Conservation (phyloP, 2,329 filamentous ascomycete genomes). For the Lachnellula occidentalis region DNA sequence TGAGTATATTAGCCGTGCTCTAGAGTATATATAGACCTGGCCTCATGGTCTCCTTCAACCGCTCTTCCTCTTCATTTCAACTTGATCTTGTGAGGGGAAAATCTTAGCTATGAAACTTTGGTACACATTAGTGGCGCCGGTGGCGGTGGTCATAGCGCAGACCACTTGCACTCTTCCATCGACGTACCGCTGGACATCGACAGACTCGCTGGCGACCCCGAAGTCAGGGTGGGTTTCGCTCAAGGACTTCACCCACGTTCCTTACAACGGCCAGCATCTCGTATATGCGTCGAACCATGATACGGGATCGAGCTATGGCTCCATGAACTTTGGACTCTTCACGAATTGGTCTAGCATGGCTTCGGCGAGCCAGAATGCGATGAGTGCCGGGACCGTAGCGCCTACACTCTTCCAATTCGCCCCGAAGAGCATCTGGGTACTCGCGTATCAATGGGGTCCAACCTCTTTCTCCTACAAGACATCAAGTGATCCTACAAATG, state of each 20-base stretch:
- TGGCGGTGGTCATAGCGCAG: neutral
- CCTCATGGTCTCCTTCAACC: too few species aligned
- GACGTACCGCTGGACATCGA: conserved; percentile 50
- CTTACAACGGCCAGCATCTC: conserved; percentile 53
- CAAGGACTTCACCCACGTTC: conserved; percentile 56
- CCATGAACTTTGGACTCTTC: conserved; percentile 53
- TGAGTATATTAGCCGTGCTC: too few species aligned
- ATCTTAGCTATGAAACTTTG: conserved; percentile 2
- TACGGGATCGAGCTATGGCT: conserved; percentile 43
- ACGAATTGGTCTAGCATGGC: conserved; percentile 47
- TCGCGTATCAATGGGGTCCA: conserved; percentile 60
- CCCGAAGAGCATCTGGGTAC: conserved; percentile 58
- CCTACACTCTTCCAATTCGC: conserved; percentile 59
- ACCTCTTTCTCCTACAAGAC: conserved; percentile 56
- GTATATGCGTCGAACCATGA: conserved; percentile 52
- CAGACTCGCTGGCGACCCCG: conserved; percentile 44
- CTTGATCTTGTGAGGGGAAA: neutral
- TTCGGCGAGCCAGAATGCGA: conserved; percentile 46
- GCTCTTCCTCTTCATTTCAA: too few species aligned
- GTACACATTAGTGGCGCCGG: neutral
- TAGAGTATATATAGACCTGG: too few species aligned
- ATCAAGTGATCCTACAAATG: conserved; percentile 50
- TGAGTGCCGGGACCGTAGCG: conserved; percentile 45
- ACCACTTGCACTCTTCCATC: conserved; percentile 46
- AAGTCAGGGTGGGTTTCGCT: conserved; percentile 50